Evolutionary conservation across 192 early-diverging fungal species (phyloP).

Genomic region (Radiomyces spectabilis): DNA sequence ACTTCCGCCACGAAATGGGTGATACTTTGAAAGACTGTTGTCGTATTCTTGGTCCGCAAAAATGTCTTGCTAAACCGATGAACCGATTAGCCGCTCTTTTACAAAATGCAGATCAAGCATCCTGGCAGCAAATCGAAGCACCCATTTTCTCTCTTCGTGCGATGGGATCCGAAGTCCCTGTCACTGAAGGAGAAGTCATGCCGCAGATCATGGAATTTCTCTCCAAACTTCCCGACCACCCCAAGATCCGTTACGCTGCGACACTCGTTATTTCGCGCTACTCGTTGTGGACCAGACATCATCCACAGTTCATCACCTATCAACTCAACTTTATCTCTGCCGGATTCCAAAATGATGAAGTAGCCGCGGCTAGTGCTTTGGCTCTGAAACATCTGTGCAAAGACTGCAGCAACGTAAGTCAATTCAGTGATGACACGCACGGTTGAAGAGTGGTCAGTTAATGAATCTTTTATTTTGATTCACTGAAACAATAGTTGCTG

Average conservation of each 20-base stretch:
- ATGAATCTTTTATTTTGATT: neutral
- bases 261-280: conserved; percentile 96
- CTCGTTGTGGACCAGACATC: conserved; percentile 82
- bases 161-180: conserved; percentile 80
- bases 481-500: conserved; percentile 63
- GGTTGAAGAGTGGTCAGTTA: neutral
- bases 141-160: conserved; percentile 88
- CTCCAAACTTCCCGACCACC: conserved; percentile 78
- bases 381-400: conserved; percentile 87
- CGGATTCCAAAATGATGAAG: conserved; percentile 84
- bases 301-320: conserved; percentile 87
- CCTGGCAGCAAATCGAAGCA: conserved; percentile 95
- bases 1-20: conserved; percentile 94
- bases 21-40: conserved; percentile 96
- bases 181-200: conserved; percentile 66
- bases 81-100: conserved; percentile 38
- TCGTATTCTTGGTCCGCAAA: conserved; percentile 67
- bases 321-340: conserved; percentile 87
- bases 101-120: conserved; percentile 21
- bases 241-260: conserved; percentile 93
- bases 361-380: conserved; percentile 76
- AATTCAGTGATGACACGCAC: neutral
- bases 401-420: conserved; percentile 76
- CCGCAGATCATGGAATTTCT: conserved; percentile 91
- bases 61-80: conserved; percentile 64